Evolutionary conservation across 371 early-diverging fungal species (phyloP).

Genomic region (Smittium culicis): DNA sequence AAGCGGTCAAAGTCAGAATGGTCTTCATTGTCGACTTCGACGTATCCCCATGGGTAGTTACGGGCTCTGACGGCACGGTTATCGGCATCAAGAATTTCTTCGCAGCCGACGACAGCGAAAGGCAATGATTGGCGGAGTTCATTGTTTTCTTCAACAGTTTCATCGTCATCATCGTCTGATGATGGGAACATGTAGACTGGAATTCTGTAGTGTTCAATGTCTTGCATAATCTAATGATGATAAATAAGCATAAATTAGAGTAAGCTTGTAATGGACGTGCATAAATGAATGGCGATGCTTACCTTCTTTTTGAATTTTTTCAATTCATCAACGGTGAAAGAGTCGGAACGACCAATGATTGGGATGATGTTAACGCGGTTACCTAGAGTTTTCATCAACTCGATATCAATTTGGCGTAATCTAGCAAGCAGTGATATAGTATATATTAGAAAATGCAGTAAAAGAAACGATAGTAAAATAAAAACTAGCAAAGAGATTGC

Average conservation of each 20-base stretch:
- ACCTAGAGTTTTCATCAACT: constrained; percentile 86
- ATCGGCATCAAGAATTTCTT: constrained; percentile 56
- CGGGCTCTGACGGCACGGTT: constrained; percentile 67
- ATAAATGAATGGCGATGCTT: constrained; percentile 35
- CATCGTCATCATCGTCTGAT: constrained; percentile 59
- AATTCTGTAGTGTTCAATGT: constrained; percentile 80
- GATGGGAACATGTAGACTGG: constrained; percentile 69
- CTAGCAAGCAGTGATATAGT: constrained; percentile 90
- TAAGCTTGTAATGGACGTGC: not conserved
- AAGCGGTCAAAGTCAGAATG: constrained; percentile 94
- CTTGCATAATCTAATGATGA: constrained; percentile 75
- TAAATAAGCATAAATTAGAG: constrained; percentile 43
- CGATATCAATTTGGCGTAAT: constrained; percentile 92
- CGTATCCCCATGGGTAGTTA: constrained; percentile 97
- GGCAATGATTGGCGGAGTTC: constrained; percentile 78
- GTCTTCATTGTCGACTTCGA: constrained; percentile 73
- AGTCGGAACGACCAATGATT: constrained; percentile 70
- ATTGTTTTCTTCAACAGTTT: constrained; percentile 88
- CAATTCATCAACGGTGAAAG: constrained; percentile 55
- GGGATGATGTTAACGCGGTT: constrained; percentile 94
- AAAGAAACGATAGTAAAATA: no score
- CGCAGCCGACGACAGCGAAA: constrained; percentile 89
- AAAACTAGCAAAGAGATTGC: constrained; percentile 93
- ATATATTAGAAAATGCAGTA: no score
- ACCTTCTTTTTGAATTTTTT: constrained; percentile 73